Percentiles rank a stretch among this genome's conserved stretches.
Evolutionary conservation across 768 basidiomycete genomes (phyloP).

Genomic region (Pluteus cervinus): DNA sequence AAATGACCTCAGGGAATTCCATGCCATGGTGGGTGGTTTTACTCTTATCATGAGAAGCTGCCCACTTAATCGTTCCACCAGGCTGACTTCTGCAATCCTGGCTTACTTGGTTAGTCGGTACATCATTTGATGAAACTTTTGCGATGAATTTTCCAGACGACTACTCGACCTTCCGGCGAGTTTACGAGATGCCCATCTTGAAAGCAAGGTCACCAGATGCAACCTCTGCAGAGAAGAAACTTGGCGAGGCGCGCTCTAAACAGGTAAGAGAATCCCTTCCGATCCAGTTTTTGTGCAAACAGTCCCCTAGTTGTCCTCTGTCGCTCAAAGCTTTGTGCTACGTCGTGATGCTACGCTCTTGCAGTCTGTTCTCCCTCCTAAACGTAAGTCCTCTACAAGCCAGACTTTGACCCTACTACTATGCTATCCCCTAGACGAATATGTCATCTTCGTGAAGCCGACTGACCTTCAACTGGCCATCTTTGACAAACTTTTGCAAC

Average conservation of each 20-base stretch:
- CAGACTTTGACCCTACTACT: not conserved
- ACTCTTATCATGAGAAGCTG: not conserved
- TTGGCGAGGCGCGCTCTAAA: conserved; percentile 72
- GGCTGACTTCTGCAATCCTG: conserved; percentile 94
- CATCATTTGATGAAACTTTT: conserved; percentile 2
- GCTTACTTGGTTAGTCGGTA: conserved; percentile 58
- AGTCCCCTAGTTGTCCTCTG: conserved; percentile 48
- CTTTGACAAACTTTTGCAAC: conserved; percentile 69
- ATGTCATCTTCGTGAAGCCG: conserved; percentile 94
- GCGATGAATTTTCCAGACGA: conserved; percentile 44
- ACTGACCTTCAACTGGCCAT: conserved; percentile 78
- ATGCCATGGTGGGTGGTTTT: conserved; percentile 72
- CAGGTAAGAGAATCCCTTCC: conserved; percentile 42
- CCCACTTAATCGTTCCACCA: conserved; percentile 18
- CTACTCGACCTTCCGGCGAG: conserved; percentile 65
- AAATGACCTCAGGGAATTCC: conserved; percentile 93
- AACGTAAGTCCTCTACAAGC: conserved; percentile 47
- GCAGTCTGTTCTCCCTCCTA: conserved; percentile 83
- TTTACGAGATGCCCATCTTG: conserved; percentile 86
- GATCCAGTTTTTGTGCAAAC: not conserved
- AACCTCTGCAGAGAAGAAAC: conserved; percentile 60
- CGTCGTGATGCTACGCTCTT: conserved; percentile 82
- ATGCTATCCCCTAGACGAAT: conserved; percentile 64
- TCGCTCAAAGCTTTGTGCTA: conserved; percentile 87
- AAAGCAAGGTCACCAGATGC: conserved; percentile 79